Evolutionary conservation across 768 basidiomycete genomes (phyloP).

Genomic region (Boletus vinaceobasis): DNA sequence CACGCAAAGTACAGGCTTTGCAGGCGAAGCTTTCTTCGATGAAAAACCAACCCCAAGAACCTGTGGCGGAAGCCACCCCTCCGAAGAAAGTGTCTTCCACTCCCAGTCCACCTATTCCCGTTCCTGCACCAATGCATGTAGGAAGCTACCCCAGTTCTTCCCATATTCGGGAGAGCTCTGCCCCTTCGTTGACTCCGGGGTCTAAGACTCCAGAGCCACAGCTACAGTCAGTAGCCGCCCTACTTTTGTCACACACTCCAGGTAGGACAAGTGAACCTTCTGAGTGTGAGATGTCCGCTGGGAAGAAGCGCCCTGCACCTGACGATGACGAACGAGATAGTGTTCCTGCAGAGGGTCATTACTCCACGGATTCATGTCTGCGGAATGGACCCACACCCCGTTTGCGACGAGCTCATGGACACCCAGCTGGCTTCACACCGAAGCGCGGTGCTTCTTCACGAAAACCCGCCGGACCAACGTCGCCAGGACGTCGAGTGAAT

Average conservation of each 20-base stretch:
- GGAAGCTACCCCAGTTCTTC: slow-evolving; percentile 5
- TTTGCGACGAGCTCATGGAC: slow-evolving; percentile 52
- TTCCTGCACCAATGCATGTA: slow-evolving; percentile 3
- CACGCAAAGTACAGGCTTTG: slow-evolving; percentile 67
- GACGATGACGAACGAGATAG: slow-evolving; percentile 69
- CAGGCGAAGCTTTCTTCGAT: slow-evolving; percentile 62
- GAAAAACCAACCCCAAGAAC: slow-evolving; percentile 38
- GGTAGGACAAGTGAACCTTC: slow-evolving; percentile 35
- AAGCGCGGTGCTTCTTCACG: slow-evolving; percentile 49
- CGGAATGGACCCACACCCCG: slow-evolving; percentile 53
- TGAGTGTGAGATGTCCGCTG: slow-evolving; percentile 38
- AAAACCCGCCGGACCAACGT: slow-evolving; percentile 30
- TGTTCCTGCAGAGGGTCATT: slow-evolving; percentile 66
- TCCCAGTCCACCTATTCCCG: slow-evolving; percentile 12
- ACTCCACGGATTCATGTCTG: slow-evolving; percentile 35
- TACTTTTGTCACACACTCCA: slow-evolving; percentile 47
- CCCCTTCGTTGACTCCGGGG: slow-evolving; percentile 40
- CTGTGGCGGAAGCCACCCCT: slow-evolving; percentile 7
- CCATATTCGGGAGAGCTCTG: slow-evolving; percentile 35
- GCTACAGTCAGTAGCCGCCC: slow-evolving; percentile 5
- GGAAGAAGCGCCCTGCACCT: slow-evolving; percentile 72
- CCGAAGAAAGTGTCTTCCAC: slow-evolving; percentile 5
- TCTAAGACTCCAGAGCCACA: slow-evolving; percentile 55
- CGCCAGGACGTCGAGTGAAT: slow-evolving; percentile 48
- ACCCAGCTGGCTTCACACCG: slow-evolving; percentile 72